Conservation (phyloP, 164 flowering plant species). For the Nelumbo lutea region DNA sequence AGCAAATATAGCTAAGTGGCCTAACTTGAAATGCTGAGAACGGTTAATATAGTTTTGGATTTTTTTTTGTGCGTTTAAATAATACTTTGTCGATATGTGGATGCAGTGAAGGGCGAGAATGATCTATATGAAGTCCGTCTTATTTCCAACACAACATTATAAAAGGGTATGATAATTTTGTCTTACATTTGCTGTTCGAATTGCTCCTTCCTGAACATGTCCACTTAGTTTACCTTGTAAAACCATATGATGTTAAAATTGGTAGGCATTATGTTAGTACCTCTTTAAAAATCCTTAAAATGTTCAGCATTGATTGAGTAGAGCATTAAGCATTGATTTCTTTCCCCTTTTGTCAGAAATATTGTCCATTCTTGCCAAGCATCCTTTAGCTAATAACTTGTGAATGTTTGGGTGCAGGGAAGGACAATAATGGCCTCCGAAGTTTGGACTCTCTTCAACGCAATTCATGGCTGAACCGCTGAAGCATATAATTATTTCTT, state of each 20-base stretch:
- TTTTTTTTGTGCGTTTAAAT: background rate
- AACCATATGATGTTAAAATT: background rate
- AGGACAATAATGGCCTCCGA: too few relatives aligned
- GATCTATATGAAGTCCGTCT: constrained; percentile 71
- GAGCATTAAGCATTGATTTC: background rate
- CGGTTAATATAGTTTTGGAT: background rate
- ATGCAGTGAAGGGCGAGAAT: constrained; percentile 65
- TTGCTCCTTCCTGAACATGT: background rate
- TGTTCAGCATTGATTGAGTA: background rate
- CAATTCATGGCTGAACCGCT: too few relatives aligned
- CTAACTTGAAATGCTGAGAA: background rate
- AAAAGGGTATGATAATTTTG: constrained; percentile 6
- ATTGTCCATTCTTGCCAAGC: too few relatives aligned
- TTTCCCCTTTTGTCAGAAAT: too few relatives aligned
- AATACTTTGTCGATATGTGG: constrained; percentile 1
- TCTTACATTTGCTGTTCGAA: background rate
- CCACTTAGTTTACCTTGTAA: background rate
- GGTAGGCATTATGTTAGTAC: background rate
- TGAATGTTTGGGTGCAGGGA: too few relatives aligned
- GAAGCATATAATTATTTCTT: too few relatives aligned
- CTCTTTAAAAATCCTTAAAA: background rate
- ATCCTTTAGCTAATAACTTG: too few relatives aligned
- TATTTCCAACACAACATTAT: constrained; percentile 47
- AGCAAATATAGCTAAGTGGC: too few relatives aligned
- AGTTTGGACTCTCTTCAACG: too few relatives aligned